phyloP scores from a whole-genome alignment of 768 basidiomycete species.

The Boletus sp. region DNA sequence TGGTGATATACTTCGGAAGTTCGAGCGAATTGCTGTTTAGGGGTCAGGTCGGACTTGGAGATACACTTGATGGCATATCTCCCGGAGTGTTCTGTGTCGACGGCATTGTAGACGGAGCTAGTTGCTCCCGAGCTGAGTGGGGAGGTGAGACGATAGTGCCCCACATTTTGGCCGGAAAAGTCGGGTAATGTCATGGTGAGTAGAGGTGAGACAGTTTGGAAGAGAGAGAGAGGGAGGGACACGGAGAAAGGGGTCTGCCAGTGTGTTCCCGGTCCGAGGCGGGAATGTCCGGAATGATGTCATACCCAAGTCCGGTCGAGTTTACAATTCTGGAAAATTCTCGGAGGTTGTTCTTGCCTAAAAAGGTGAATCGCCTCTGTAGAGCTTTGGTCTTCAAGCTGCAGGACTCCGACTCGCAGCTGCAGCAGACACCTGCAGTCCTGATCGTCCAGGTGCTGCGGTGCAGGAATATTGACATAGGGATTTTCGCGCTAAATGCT shows the following conservation, averaged over 20 bases:
- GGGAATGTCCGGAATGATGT: neutral
- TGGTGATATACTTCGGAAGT: conserved; percentile 67
- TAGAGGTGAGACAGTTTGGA: neutral
- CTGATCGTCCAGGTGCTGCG: too few relatives aligned
- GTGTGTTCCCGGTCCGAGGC: neutral
- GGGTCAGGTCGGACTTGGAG: conserved; percentile 52
- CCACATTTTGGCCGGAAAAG: conserved; percentile 50
- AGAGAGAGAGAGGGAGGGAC: neutral
- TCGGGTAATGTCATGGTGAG: conserved; percentile 38
- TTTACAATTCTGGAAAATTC: neutral
- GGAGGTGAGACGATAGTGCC: conserved; percentile 59
- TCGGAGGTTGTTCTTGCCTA: neutral
- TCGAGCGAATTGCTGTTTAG: conserved; percentile 58
- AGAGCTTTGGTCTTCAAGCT: too few relatives aligned
- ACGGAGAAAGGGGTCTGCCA: neutral
- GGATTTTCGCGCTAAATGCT: too few relatives aligned
- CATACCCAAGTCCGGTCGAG: neutral
- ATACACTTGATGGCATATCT: conserved; percentile 79
- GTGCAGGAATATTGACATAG: too few relatives aligned
- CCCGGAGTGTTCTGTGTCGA: conserved; percentile 44
- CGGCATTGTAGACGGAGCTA: conserved; percentile 73
- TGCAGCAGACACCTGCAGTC: too few relatives aligned
- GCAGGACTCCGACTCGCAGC: too few relatives aligned
- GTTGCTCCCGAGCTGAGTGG: conserved; percentile 74
- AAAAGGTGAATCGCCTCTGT: neutral